These are phyloP conservation scores for Cyamopsis tetragonoloba DNA, from an alignment of 306 rosid species.

Conservation along the genomic window DNA sequence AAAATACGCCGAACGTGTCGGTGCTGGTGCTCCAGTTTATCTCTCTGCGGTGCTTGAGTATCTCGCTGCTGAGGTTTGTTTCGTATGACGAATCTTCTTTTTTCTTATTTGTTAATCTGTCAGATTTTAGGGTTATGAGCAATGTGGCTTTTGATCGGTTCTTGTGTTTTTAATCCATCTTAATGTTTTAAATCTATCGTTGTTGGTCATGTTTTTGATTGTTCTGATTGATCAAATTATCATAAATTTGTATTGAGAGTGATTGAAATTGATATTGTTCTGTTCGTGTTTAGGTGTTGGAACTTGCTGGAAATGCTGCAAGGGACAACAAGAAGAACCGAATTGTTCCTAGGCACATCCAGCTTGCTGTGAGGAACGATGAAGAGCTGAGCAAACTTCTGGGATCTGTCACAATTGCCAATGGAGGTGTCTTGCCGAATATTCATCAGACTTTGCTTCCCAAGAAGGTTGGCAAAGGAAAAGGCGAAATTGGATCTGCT, in stretches of 20 bases:
- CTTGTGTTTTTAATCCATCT: not conserved
- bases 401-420: slow-evolving; percentile 75
- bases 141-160: not conserved
- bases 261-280: too few relatives aligned
- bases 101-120: not conserved
- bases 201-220: not conserved
- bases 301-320: slow-evolving; percentile 83
- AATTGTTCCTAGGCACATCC: slow-evolving; percentile 86
- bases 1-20: slow-evolving; percentile 88
- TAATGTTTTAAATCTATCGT: too few relatives aligned
- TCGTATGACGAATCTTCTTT: not conserved
- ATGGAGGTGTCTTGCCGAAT: slow-evolving; percentile 72
- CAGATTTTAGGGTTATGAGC: not conserved
- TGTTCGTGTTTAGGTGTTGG: slow-evolving; percentile 52
- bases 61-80: slow-evolving; percentile 81
- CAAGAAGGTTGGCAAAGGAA: slow-evolving; percentile 68
- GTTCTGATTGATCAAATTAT: not conserved
- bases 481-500: slow-evolving; percentile 80
- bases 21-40: slow-evolving; percentile 91
- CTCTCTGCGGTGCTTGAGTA: slow-evolving; percentile 89
- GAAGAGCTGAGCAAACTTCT: slow-evolving; percentile 81
- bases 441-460: slow-evolving; percentile 72
- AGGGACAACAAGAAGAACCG: slow-evolving; percentile 92
- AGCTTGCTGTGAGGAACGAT: slow-evolving; percentile 79
- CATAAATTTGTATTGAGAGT: not conserved